Conservation (phyloP, 805 yeast genomes). For the Candida vaughaniae region DNA sequence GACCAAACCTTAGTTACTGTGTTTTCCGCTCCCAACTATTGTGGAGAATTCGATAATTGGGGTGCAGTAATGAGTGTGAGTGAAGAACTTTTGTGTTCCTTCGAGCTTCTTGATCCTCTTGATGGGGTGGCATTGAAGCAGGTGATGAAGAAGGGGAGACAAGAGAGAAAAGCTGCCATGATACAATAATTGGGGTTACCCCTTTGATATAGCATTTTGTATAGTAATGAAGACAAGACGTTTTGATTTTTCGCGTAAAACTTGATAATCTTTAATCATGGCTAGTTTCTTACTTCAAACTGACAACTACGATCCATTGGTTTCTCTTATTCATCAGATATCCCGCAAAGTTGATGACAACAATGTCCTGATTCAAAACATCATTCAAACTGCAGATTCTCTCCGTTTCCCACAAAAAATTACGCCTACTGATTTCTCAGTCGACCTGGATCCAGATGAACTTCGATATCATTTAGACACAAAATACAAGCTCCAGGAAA, state of each 20-base stretch:
- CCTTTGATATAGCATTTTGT: too few species aligned
- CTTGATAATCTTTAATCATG: too few species aligned
- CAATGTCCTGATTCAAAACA: slow-evolving; percentile 11
- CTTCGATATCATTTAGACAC: slow-evolving; percentile 8
- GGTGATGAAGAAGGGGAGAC: slow-evolving; percentile 91
- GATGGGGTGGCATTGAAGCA: slow-evolving; percentile 92
- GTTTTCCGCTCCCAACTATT: slow-evolving; percentile 80
- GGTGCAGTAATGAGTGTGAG: slow-evolving; percentile 97
- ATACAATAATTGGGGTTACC: too few species aligned
- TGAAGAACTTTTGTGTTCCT: slow-evolving; percentile 88
- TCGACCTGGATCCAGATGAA: slow-evolving; percentile 8
- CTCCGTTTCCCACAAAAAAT: neutral
- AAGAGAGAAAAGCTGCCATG: slow-evolving; percentile 69
- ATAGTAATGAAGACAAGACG: neutral
- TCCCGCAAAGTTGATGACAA: slow-evolving; percentile 22
- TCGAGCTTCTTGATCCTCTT: slow-evolving; percentile 90
- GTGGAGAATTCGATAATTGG: slow-evolving; percentile 80
- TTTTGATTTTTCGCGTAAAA: too few species aligned
- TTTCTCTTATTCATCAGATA: slow-evolving; percentile 22
- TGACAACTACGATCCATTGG: slow-evolving; percentile 33
- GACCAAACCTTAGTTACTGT: slow-evolving; percentile 75
- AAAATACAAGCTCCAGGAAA: slow-evolving; percentile 23
- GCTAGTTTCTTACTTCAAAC: slow-evolving; percentile 18
- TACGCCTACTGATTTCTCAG: neutral
- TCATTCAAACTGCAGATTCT: slow-evolving; percentile 2